Evolutionary conservation across 2,329 filamentous ascomycete species (phyloP), one percentile per base, ranked within the genome.

Genomic region (Elsinoe ampelina): DNA sequence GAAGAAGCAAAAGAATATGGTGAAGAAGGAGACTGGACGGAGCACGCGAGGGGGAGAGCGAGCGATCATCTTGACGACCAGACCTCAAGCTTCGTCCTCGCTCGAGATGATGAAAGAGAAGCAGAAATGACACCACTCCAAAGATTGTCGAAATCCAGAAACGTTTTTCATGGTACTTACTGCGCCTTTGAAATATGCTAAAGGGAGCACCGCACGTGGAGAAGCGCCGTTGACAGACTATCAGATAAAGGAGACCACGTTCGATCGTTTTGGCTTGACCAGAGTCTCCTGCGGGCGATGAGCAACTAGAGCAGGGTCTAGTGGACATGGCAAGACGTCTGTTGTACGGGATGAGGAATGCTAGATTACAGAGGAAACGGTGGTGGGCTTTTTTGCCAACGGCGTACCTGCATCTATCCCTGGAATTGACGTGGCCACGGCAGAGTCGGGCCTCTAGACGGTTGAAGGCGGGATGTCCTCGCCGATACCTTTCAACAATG

Each of bases 21-120:
- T 51, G 47, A 55, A 36, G 41, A 59, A 57, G 45, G 57, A 41
- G 54, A 54, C 19, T 5, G 48, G 48, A 15, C 48, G 48, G 15
- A 52, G 48, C 6, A 52, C 15, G 48, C 48, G 48, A 20, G 34
- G 32, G 15, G 32, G 32, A 26, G 26, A 35, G 30, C 48, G 32
- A 19, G 32, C 35, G 32, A 52, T 52, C 48, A 52, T 52, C n/a
- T 13, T 52, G 48, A 15, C 35, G 30, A 19, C 19, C 13, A 19
- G 32, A 35, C 26, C 19, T 32, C 26, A n/a, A 19, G 48, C 19
- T 11, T 3, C 17, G 30, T 11, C n/a, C 13, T 32, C 13, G 34
- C 45, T 50, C 45, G 34, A 52, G 48, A 52, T 39, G 48, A 34
- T 34, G 48, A 52, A 36, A 52, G 48, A 52, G 34, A 52, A 36